Conservation (phyloP, 169 alveolate genomes). For the Plasmodium gonderi region DNA sequence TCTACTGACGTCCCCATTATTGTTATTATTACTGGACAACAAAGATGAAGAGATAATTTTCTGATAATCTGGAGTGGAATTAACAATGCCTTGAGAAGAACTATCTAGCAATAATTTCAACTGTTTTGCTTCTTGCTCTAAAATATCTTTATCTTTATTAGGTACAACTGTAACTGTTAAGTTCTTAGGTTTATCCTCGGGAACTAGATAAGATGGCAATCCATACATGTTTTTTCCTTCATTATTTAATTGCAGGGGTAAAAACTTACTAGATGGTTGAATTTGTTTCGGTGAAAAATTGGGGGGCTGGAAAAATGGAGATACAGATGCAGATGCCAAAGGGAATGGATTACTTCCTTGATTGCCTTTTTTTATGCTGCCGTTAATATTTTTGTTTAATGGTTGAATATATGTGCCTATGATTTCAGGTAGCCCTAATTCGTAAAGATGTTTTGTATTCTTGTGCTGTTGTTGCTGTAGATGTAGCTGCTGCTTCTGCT, state of each 20-base stretch:
- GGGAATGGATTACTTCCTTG: conserved; percentile 19
- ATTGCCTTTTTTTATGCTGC: not conserved
- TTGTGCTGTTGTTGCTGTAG: not conserved
- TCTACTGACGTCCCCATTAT: not conserved
- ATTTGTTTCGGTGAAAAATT: conserved; percentile 34
- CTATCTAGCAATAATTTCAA: conserved; percentile 48
- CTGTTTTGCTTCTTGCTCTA: conserved; percentile 64
- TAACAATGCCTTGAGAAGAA: conserved; percentile 74
- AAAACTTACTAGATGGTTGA: conserved; percentile 21
- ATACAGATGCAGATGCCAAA: conserved; percentile 26
- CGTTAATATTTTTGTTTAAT: conserved; percentile 21
- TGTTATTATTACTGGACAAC: conserved; percentile 14
- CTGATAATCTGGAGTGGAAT: conserved; percentile 75
- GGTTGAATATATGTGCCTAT: conserved; percentile 75
- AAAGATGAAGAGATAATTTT: conserved; percentile 27
- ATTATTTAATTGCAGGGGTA: conserved; percentile 9
- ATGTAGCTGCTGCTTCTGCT: not conserved
- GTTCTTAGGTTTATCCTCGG: conserved; percentile 65
- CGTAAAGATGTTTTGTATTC: conserved; percentile 44
- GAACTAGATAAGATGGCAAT: conserved; percentile 60
- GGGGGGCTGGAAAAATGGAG: conserved; percentile 72
- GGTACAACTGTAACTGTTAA: conserved; percentile 71
- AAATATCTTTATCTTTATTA: conserved; percentile 56
- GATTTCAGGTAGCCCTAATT: conserved; percentile 51
- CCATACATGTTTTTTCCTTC: conserved; percentile 61